Evolutionary conservation across 1,139 yeast genomes (phyloP), one percentile per base, ranked within the genome.

Genomic region (Hansenula lynferdii): DNA sequence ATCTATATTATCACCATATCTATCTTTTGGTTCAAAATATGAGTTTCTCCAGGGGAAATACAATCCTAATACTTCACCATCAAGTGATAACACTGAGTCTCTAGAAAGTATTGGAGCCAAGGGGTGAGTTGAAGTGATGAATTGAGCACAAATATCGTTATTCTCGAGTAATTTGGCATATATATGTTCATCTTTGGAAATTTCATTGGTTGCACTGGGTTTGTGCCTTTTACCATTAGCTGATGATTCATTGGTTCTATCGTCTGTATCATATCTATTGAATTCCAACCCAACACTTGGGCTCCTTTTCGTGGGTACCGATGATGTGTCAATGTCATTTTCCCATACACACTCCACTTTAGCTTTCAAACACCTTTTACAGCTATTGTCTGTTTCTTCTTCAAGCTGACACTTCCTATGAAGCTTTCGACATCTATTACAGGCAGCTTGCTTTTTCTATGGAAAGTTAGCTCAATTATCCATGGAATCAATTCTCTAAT

Each of bases 81-180:
- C 44, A 9, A 42, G 24, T 21, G 39, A 39, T 15, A 42, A 17
- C 14, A 42, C 32, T 3, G 44, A 39, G 18, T 42, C 44, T 20
- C 38, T 37, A 9, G 44, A 42, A 7, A 42, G 30, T 11, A 42
- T 35, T 6, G 44, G 44, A 2, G 44, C 44, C 14, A 42, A 18
- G 2, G 44, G 44, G 19, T 42, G 44, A 2, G 44, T 39, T 18
- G 44, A 39, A 11, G 44, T 42, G 19, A 42, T 34, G 17, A 37
- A 42, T 18, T 42, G 44, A 1, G 44, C 37, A n/a, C 37, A 39
- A 17, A 34, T 37, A 10, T 29, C 18, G 14, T 33, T 39, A 16
- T 33, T 32, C 14, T 39, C 37, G 16, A 42, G 18, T 12, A 39
- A 28, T 18, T 31, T 36, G n/a, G 44, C 40, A 32, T 39, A 42